phyloP scores from a whole-genome alignment of 495 filamentous ascomycete species.

The Hypoxylon fragiforme region DNA sequence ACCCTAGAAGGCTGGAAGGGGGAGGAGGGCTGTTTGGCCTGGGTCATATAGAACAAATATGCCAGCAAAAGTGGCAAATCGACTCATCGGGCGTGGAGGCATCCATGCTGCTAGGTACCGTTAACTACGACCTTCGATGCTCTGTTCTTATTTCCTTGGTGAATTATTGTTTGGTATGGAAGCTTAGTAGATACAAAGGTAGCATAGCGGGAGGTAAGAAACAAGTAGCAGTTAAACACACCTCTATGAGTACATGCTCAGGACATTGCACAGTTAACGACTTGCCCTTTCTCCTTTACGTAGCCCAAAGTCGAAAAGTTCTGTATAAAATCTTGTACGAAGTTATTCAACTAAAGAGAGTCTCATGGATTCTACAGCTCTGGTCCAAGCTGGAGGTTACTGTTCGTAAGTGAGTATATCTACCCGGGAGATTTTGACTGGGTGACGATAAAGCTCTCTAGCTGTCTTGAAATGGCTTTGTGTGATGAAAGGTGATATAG shows the following conservation, averaged over 20 bases:
- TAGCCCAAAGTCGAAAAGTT: no score
- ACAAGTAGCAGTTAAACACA: conserved; percentile 15
- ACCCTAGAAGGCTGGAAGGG: neutral
- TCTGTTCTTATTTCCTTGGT: conserved; percentile 1
- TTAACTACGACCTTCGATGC: neutral
- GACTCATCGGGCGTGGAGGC: conserved; percentile 1
- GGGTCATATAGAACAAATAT: neutral
- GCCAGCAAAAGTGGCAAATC: conserved; percentile 2
- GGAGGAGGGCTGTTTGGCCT: neutral
- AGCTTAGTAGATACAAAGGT: conserved; percentile 12
- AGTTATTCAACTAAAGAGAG: no score
- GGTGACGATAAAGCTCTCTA: no score
- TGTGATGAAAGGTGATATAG: no score
- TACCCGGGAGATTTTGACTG: no score
- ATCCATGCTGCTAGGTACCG: conserved; percentile 9
- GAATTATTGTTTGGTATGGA: conserved; percentile 3
- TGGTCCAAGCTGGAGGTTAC: no score
- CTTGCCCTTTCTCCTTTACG: neutral
- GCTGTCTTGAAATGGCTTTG: no score
- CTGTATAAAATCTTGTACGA: no score
- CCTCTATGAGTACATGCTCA: conserved; percentile 11
- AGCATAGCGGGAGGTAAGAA: no score
- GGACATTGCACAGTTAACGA: neutral
- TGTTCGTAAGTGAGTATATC: no score
- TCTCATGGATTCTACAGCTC: no score